Evolutionary conservation across 2,329 filamentous ascomycete genomes (phyloP).

Genomic region (Cadophora malorum): DNA sequence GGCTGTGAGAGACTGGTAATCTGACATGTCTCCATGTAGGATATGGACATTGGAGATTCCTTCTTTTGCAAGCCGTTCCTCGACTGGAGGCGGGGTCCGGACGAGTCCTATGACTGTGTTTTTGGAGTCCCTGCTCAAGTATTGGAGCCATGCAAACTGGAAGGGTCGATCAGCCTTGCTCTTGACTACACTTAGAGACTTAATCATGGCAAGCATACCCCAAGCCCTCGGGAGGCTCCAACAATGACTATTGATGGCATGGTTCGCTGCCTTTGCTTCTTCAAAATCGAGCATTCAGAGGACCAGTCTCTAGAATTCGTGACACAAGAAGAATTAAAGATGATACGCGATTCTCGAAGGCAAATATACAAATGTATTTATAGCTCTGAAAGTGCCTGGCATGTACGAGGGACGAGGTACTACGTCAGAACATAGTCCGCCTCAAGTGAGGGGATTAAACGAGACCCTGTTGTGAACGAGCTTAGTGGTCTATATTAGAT

Average conservation of each 20-base stretch:
- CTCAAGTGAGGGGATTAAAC: not conserved
- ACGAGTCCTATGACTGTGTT: constrained; percentile 56
- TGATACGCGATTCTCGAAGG: not conserved
- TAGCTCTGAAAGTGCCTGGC: not conserved
- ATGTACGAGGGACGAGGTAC: not conserved
- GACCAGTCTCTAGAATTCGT: too few species aligned
- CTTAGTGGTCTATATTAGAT: too few species aligned
- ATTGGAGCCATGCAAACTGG: constrained; percentile 56
- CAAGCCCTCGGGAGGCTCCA: constrained; percentile 35
- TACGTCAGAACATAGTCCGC: not conserved
- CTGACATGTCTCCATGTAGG: too few species aligned
- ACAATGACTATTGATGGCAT: constrained; percentile 37
- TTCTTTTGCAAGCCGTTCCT: too few species aligned
- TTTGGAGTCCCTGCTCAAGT: constrained; percentile 50
- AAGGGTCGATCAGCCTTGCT: not conserved
- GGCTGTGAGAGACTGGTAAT: too few species aligned
- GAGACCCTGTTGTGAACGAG: not conserved
- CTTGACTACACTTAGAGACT: not conserved
- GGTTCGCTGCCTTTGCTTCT: not conserved
- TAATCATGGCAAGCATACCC: constrained; percentile 25
- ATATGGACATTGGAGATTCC: too few species aligned
- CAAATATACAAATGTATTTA: not conserved
- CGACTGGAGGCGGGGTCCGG: constrained; percentile 50
- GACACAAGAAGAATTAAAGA: too few species aligned
- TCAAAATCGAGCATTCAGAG: not conserved